Conservation (phyloP, 2,329 filamentous ascomycete genomes). For the Tricladium varicosporioides region DNA sequence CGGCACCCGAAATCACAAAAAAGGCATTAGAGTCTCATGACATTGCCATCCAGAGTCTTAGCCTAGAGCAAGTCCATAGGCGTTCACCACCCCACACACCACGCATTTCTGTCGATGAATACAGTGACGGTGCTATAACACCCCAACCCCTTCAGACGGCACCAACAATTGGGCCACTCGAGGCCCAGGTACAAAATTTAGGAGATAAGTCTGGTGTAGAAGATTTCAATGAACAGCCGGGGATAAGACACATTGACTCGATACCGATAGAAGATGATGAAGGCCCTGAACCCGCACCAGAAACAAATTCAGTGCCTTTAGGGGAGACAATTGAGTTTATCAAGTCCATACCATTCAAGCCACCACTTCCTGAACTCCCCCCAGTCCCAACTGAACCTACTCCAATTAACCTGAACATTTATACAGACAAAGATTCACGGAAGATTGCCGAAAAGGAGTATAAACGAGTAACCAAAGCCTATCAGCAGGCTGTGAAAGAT, state of each 20-base stretch:
- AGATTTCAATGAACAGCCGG: constrained; percentile 21
- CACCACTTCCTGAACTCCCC: constrained; percentile 45
- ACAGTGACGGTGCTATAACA: constrained; percentile 36
- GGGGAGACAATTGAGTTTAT: constrained; percentile 10
- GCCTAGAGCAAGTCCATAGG: constrained; percentile 9
- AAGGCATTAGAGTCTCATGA: constrained; percentile 18
- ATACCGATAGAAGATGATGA: constrained; percentile 37
- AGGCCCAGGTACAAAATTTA: constrained; percentile 26
- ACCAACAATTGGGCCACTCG: constrained; percentile 8
- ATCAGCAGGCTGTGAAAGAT: constrained; percentile 65
- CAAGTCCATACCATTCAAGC: constrained; percentile 36
- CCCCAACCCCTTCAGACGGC: constrained; percentile 32
- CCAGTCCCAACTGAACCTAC: constrained; percentile 52
- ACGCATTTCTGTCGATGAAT: constrained; percentile 45
- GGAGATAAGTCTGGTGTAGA: constrained; percentile 29
- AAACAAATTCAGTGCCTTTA: not conserved
- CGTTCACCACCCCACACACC: constrained; percentile 16
- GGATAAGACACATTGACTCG: constrained; percentile 40
- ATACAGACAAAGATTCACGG: constrained; percentile 61
- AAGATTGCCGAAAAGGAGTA: constrained; percentile 70
- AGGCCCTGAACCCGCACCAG: not conserved
- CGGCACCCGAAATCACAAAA: constrained; percentile 17
- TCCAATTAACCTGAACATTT: constrained; percentile 55
- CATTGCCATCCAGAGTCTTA: constrained; percentile 26
- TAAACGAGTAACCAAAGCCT: constrained; percentile 59